Evolutionary conservation across 2,329 filamentous ascomycete genomes (phyloP), one percentile per base, ranked within the genome.

Genomic region (Colletotrichum sp.): DNA sequence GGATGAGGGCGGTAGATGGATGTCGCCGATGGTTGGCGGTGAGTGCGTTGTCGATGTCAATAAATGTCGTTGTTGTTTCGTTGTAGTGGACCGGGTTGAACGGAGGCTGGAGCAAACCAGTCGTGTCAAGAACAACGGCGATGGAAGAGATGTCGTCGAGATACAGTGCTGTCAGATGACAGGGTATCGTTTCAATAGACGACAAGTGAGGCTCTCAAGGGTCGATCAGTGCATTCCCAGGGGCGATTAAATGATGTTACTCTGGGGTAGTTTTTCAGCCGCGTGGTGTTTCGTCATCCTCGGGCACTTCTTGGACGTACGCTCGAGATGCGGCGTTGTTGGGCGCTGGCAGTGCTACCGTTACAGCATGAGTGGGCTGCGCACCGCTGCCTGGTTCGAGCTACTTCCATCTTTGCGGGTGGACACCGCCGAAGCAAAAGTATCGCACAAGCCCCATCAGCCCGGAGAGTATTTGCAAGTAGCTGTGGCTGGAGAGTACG

Each of bases 241-340:
- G 55, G 74, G 65, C 71, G 71, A 61, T 34, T 48, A 66, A 60
- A 61, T 70, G 74, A 66, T 62, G 74, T 10, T 66, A 75, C 71
- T 66, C 61, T 76, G 71, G 65, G 55, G 60, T 74, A 27, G 65
- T 66, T 76, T 73, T 61, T 74, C 66, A 76, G 71, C 74, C 71
- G 74, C 74, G 74, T 75, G 60, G 61, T 76, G 74, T 76, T 76
- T 76, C 74, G 74, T 76, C 74, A 76, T 75, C 70, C 28, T 75
- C 36, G 71, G 58, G 56, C 55, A 61, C 34, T 56, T 75, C 61
- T 74, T 66, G 70, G 69, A 71, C 62, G 39, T 58, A 30, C 66
- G n/a, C 30, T 73, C 28, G 58, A 75, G 36, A 67, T 61, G 65
- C 55, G 28, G 74, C 60, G 48, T 30, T 69, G 64, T 76, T 75